A percentile compares a stretch with the other conserved stretches of the same genome.
phyloP scores from a whole-genome alignment of 768 basidiomycete genomes.

The Filobasidium floriforme region DNA sequence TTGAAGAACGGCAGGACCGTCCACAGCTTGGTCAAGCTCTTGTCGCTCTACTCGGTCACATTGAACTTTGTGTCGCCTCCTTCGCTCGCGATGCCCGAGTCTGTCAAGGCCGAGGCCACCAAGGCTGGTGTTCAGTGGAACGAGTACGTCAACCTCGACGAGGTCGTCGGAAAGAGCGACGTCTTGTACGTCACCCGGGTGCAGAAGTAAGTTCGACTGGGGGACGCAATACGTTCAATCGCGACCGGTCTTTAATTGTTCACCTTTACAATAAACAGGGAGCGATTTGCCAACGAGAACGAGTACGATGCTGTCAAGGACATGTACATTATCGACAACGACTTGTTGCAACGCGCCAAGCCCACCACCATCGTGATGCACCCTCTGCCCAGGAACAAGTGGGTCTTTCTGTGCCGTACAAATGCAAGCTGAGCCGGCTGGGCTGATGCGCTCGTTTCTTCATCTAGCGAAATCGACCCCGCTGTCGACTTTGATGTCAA shows the following conservation, averaged over 20 bases:
- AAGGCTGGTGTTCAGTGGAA: constrained; percentile 71
- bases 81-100: constrained; percentile 78
- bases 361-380: constrained; percentile 99
- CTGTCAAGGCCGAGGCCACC: constrained; percentile 70
- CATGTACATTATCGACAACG: constrained; percentile 86
- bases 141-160: constrained; percentile 80
- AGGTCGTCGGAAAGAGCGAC: constrained; percentile 84
- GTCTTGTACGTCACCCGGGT: constrained; percentile 94
- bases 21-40: constrained; percentile 84
- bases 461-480: constrained; percentile 73
- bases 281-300: constrained; percentile 69
- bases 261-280: constrained; percentile 41
- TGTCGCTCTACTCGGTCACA: constrained; percentile 78
- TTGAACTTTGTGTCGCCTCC: constrained; percentile 92
- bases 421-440: neutral
- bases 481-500: constrained; percentile 95
- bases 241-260: neutral
- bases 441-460: neutral
- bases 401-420: neutral
- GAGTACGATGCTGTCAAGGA: constrained; percentile 91
- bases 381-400: constrained; percentile 83
- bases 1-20: constrained; percentile 97
- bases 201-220: constrained; percentile 55
- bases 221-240: neutral
- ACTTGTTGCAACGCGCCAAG: constrained; percentile 84